Evolutionary conservation across 768 basidiomycete genomes (phyloP).

Genomic region (Cyathus striatus): DNA sequence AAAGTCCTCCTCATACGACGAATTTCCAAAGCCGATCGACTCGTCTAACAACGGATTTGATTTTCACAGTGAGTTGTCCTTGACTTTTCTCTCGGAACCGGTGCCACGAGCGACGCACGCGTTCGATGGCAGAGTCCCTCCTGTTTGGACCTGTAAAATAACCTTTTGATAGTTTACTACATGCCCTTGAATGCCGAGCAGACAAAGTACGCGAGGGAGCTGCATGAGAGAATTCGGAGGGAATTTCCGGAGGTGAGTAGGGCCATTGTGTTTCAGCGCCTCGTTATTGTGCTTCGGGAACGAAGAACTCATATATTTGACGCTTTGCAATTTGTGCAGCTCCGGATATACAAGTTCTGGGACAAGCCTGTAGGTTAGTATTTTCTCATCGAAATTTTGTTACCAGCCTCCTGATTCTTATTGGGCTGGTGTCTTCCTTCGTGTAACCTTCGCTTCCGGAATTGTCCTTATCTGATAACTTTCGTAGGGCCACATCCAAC

Average conservation of each 20-base stretch:
- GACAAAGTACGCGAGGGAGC: conserved; percentile 40
- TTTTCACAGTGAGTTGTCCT: conserved; percentile 56
- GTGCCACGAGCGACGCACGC: no score
- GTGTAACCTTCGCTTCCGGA: no score
- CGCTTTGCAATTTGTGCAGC: conserved; percentile 24
- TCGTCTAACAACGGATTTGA: conserved; percentile 59
- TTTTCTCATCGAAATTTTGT: background rate
- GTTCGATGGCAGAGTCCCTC: no score
- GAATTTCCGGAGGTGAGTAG: conserved; percentile 68
- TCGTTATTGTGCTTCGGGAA: no score
- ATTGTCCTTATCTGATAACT: no score
- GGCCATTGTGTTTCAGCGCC: no score
- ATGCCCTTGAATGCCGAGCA: conserved; percentile 40
- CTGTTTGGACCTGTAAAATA: no score
- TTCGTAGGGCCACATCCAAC: conserved; percentile 56
- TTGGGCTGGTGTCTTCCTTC: no score
- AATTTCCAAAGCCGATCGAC: conserved; percentile 51
- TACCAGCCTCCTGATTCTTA: no score
- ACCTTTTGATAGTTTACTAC: conserved; percentile 60
- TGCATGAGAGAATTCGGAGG: conserved; percentile 53
- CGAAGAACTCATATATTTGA: no score
- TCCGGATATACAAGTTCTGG: conserved; percentile 59
- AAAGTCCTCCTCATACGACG: conserved; percentile 46
- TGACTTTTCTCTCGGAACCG: background rate
- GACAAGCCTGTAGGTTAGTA: conserved; percentile 55